Conservation (phyloP, 2,329 filamentous ascomycete species). For the Penicillium nordicum region DNA sequence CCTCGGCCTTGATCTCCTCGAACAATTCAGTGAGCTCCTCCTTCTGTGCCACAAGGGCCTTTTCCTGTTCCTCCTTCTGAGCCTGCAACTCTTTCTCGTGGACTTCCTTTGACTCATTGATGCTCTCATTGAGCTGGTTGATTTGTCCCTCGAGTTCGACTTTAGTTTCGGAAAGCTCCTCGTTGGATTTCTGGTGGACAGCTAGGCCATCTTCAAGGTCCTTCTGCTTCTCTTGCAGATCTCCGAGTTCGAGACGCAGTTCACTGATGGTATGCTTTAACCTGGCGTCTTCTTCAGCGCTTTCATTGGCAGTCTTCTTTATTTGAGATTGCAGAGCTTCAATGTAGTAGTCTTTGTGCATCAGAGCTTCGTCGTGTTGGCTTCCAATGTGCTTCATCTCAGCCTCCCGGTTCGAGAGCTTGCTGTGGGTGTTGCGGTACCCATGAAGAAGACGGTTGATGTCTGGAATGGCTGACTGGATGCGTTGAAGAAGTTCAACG, state of each 20-base stretch:
- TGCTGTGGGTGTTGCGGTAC: slow-evolving; percentile 51
- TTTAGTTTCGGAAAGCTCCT: slow-evolving; percentile 45
- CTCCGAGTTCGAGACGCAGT: slow-evolving; percentile 49
- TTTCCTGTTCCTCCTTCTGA: slow-evolving; percentile 31
- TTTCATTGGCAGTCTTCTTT: slow-evolving; percentile 48
- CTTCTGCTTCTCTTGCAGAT: slow-evolving; percentile 51
- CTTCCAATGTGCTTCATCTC: slow-evolving; percentile 48
- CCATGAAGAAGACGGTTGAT: slow-evolving; percentile 44
- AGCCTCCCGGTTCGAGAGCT: slow-evolving; percentile 49
- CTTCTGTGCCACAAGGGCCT: slow-evolving; percentile 44
- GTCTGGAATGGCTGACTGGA: slow-evolving; percentile 48
- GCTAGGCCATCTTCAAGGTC: slow-evolving; percentile 49
- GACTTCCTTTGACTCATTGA: slow-evolving; percentile 43
- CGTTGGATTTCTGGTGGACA: slow-evolving; percentile 44
- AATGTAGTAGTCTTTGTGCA: slow-evolving; percentile 54
- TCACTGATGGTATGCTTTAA: slow-evolving; percentile 46
- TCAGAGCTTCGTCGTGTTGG: slow-evolving; percentile 51
- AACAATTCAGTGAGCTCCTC: slow-evolving; percentile 46
- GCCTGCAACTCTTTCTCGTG: slow-evolving; percentile 41
- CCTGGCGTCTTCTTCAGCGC: slow-evolving; percentile 47
- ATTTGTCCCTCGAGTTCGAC: slow-evolving; percentile 44
- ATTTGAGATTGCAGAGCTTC: slow-evolving; percentile 51
- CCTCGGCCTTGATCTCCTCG: slow-evolving; percentile 46
- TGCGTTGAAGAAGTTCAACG: slow-evolving; percentile 42
- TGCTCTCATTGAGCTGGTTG: slow-evolving; percentile 35